Evolutionary conservation across 345 rosid species (phyloP).

Genomic region (Eucalyptus erythrocorys): DNA sequence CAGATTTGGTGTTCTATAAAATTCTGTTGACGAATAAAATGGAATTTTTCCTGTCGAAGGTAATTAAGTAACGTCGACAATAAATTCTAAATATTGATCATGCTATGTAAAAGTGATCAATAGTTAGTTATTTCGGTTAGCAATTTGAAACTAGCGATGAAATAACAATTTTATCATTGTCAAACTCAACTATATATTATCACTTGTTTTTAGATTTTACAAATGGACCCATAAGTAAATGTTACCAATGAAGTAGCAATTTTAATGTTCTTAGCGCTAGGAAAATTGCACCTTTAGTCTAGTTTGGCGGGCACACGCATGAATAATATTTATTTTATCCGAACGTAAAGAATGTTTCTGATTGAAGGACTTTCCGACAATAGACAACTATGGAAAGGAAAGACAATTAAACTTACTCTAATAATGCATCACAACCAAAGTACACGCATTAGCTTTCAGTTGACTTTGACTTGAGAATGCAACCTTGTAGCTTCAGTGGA

Average conservation of each 20-base stretch:
- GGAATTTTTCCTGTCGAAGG: no score
- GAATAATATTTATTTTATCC: background rate
- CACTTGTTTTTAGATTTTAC: background rate
- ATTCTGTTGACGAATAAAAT: no score
- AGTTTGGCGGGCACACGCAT: background rate
- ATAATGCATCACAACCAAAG: background rate
- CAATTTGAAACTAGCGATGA: background rate
- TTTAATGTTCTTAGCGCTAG: background rate
- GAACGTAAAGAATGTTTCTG: background rate
- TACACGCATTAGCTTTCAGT: background rate
- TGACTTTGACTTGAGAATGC: background rate
- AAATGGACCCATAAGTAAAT: background rate
- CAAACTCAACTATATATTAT: background rate
- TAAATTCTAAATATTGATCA: no score
- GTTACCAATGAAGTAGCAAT: background rate
- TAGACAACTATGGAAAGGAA: background rate
- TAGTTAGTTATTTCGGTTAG: background rate
- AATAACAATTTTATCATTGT: background rate
- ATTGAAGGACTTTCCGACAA: background rate
- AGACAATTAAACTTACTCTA: background rate
- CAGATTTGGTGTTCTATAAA: no score
- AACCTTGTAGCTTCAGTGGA: background rate
- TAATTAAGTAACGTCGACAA: no score
- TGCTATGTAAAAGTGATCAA: background rate
- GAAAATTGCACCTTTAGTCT: no score